Evolutionary conservation across 371 early-diverging fungal genomes (phyloP).

Genomic region (Mycotypha africana): DNA sequence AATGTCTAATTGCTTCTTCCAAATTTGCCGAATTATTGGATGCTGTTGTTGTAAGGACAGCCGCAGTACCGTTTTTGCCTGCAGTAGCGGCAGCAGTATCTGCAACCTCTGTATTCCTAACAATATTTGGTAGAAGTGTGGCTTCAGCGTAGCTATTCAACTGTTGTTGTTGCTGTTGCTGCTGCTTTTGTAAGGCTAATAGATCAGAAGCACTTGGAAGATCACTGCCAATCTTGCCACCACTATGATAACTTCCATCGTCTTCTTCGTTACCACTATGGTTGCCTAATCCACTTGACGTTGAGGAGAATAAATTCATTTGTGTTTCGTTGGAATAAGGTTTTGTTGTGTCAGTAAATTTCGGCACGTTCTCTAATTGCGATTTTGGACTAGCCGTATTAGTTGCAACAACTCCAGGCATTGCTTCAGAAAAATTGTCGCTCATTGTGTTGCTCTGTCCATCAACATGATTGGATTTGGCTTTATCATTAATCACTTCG

Average conservation of each 20-base stretch:
- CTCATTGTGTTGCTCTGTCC: too few relatives aligned
- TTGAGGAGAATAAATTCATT: too few relatives aligned
- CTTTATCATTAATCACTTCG: constrained; percentile 18
- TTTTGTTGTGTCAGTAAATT: too few relatives aligned
- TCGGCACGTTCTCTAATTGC: neutral
- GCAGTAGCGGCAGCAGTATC: too few relatives aligned
- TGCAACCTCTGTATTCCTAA: too few relatives aligned
- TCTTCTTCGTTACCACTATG: too few relatives aligned
- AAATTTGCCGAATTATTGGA: neutral
- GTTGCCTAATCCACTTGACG: too few relatives aligned
- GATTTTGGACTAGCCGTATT: neutral
- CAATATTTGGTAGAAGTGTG: neutral
- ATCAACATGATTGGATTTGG: too few relatives aligned
- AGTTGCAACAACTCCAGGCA: neutral
- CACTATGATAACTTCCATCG: too few relatives aligned
- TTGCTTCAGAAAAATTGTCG: neutral
- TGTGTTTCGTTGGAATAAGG: too few relatives aligned
- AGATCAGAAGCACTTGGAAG: constrained; percentile 31
- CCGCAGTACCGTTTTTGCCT: too few relatives aligned
- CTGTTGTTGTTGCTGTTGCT: neutral
- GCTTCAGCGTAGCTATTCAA: neutral
- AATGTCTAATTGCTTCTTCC: constrained; percentile 16
- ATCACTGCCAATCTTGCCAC: constrained; percentile 10
- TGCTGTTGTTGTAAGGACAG: neutral
- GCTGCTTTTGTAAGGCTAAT: constrained; percentile 15